Base-by-base conservation (phyloP, 2,329 filamentous ascomycete genomes). In the Fulvia fulva region DNA sequence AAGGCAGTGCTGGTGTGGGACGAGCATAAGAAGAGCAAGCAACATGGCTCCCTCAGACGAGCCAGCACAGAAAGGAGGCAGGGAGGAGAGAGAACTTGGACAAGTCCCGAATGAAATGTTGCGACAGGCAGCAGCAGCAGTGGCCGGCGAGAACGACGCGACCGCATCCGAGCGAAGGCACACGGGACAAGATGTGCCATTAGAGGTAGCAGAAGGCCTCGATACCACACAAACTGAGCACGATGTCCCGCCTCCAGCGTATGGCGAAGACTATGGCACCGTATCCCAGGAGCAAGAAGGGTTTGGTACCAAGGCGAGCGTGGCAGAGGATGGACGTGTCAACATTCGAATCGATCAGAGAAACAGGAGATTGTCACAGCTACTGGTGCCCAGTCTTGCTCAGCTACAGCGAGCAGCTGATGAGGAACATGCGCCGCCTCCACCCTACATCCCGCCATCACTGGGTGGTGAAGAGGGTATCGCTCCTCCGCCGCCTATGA, bases 311-410 rank as follows among this genome's bases (percentile, higher is more conserved):
- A 70, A 74, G 49, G 75, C 75, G 1, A 66, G 63, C 46, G 68
- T 77, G 19, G 69, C 70, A 47, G 88, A 83, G 60, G 87, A 92
- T 75, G 90, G 90, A 23, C 84, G 90, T 68, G 81, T 94, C 66
- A 86, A 91, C 68, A 91, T 94, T 76, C 87, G 86, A 62, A 90
- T 94, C 74, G 86, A 87, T 68, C 87, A 91, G 71, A 87, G 84
- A 64, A 86, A 82, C 65, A 77, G 80, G 55, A 82, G 82, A 55
- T 77, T 93, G 3, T 84, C 87, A 1, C 83, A 86, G 59, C 77
- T 92, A 12, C 80, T 92, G 25, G 81, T 83, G 0, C 87, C 88
- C 2, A 83, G 86, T 7, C 71, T 91, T 43, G 75, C 81, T 60
- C 78, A 79, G 61, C 80, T 88, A 66, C 74, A 85, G 53, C 69